Base-by-base conservation (phyloP, 768 basidiomycete genomes). In the Trametopsis cervina region DNA sequence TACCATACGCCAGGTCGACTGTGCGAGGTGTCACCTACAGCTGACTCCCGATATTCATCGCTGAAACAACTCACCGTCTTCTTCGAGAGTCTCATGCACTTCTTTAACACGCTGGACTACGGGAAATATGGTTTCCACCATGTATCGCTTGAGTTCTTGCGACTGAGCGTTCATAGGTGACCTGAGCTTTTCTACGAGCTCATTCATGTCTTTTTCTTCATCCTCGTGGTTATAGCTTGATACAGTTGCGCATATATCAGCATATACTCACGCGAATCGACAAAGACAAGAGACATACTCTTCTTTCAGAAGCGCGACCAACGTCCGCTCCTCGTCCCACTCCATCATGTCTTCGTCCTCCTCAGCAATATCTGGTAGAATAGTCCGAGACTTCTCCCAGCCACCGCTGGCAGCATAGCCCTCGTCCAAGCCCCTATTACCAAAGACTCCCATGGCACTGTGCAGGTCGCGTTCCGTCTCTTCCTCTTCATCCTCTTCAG, bases 61-160 rank as follows among this genome's bases (percentile, higher is more conserved):
- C 13, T 25, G 13, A 24, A 9, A 10, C 22, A 42, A 47, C 55
- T n/a, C 12, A 63, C 61, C 57, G 52, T 69, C 57, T 25, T 60
- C 52, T 21, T 66, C 65, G 26, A 73, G 44, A 21, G 51, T 51
- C 12, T 58, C 62, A 53, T 73, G 72, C 44, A 66, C 57, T n/a
- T 64, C 58, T 27, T 60, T 64, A 43, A 70, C 63, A 51, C 58
- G 63, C 3, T 61, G 57, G 4, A 65, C 51, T 35, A 66, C 66
- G 2, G 69, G 72, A 13, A 71, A 50, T 46, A 71, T 40, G 4
- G 64, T 60, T 24, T 66, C 60, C 29, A 51, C 63, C 41, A 65
- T 51, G 45, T 63, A 52, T n/a, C 66, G 61, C 50, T 54, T 68
- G 13, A 55, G 58, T 18, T 45, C 35, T 13, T 57, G 49, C 5